Evolutionary conservation across 2,329 filamentous ascomycete genomes (phyloP).

Genomic region (Penicillium occitanis): DNA sequence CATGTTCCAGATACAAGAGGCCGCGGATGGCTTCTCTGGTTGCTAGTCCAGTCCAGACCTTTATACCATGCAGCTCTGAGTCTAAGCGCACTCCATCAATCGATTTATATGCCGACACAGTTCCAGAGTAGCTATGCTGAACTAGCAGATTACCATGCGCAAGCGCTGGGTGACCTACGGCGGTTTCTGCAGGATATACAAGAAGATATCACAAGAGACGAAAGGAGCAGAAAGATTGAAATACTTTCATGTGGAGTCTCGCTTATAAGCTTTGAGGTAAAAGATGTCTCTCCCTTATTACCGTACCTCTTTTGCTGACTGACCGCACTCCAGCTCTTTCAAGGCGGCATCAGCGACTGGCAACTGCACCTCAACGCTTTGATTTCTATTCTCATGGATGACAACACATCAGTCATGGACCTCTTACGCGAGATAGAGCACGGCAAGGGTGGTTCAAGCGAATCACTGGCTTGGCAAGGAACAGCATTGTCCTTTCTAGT

Average conservation of each 20-base stretch:
- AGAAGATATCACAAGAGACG: conserved; percentile 1
- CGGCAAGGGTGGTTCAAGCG: neutral
- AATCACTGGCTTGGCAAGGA: conserved; percentile 9
- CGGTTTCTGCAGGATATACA: conserved; percentile 22
- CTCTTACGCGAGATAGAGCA: neutral
- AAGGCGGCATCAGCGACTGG: conserved; percentile 24
- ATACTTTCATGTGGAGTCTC: conserved; percentile 23
- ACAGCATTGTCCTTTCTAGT: conserved; percentile 22
- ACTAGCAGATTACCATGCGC: conserved; percentile 22
- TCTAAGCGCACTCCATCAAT: conserved; percentile 23
- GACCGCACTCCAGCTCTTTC: conserved; percentile 18
- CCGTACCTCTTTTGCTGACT: neutral
- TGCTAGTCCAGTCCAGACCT: conserved; percentile 21
- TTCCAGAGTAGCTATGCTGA: conserved; percentile 19
- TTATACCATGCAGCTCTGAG: conserved; percentile 24
- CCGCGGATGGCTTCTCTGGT: conserved; percentile 23
- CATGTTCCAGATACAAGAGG: conserved; percentile 17
- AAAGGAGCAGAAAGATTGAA: conserved; percentile 20
- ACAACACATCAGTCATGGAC: conserved; percentile 8
- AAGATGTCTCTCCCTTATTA: neutral
- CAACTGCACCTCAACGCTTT: conserved; percentile 23
- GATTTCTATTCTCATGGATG: conserved; percentile 18
- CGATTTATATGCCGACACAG: conserved; percentile 13
- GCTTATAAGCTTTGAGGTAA: conserved; percentile 24
- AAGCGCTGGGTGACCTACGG: conserved; percentile 21